Percentiles rank a stretch among this genome's conserved stretches.
phyloP scores from a whole-genome alignment of 2,329 filamentous ascomycete species.

The Alternaria brassicae region DNA sequence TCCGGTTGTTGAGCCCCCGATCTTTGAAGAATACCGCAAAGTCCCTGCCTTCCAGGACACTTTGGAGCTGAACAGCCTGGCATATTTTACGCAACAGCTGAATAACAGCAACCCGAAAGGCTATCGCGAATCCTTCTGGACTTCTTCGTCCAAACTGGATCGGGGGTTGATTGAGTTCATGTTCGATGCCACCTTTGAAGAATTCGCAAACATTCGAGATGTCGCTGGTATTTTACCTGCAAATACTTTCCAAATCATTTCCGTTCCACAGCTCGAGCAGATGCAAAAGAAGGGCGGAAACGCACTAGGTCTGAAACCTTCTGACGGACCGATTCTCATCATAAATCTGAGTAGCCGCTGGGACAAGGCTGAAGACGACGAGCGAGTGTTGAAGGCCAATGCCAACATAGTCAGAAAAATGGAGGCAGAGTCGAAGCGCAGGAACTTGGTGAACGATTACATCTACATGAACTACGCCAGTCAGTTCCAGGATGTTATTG shows the following conservation, averaged over 20 bases:
- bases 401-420: constrained; percentile 19
- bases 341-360: constrained; percentile 21
- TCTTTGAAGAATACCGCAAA: constrained; percentile 12
- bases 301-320: constrained; percentile 24
- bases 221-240: constrained; percentile 20
- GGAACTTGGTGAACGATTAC: not conserved
- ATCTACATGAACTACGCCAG: constrained; percentile 57
- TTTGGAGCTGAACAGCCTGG: constrained; percentile 22
- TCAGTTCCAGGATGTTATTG: constrained; percentile 51
- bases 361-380: constrained; percentile 24
- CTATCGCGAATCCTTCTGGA: constrained; percentile 29
- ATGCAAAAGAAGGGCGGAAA: constrained; percentile 34
- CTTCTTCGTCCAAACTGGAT: constrained; percentile 28
- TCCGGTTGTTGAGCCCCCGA: constrained; percentile 1
- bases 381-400: constrained; percentile 13
- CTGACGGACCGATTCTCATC: constrained; percentile 18
- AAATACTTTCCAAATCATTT: constrained; percentile 29
- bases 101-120: constrained; percentile 16
- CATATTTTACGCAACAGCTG: constrained; percentile 23
- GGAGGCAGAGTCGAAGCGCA: constrained; percentile 18
- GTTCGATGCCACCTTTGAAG: constrained; percentile 20
- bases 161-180: constrained; percentile 14
- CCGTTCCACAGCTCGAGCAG: constrained; percentile 15
- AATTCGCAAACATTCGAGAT: constrained; percentile 8
- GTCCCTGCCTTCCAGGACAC: constrained; percentile 21